Percentiles rank a stretch among this genome's conserved stretches.
Evolutionary conservation across 441 rosid genomes (phyloP).

Genomic region (Aquilaria agallochum): DNA sequence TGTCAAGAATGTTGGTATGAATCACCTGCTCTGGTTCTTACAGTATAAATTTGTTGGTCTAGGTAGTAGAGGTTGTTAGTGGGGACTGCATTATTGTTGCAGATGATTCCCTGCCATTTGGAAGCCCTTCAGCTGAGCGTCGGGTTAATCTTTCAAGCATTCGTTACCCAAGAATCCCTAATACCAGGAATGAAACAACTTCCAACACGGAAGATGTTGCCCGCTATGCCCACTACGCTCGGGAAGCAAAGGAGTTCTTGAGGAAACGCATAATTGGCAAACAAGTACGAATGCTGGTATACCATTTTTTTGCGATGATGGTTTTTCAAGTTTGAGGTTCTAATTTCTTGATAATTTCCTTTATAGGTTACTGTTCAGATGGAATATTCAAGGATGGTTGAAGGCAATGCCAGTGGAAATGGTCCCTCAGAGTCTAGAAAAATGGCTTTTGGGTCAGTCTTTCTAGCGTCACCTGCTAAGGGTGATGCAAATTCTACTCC

Average conservation of each 20-base stretch:
- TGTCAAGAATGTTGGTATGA: not conserved
- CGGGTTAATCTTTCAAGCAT: conserved; percentile 94
- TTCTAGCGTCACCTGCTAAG: conserved; percentile 55
- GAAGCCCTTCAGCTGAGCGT: conserved; percentile 85
- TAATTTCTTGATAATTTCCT: conserved; percentile 10
- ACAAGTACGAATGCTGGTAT: conserved; percentile 39
- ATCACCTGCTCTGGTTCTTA: not conserved
- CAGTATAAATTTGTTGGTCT: conserved; percentile 15
- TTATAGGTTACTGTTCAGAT: conserved; percentile 82
- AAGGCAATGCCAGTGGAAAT: conserved; percentile 42
- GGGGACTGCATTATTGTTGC: conserved; percentile 94
- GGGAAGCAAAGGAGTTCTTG: conserved; percentile 82
- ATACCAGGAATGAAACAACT: conserved; percentile 82
- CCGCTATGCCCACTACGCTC: conserved; percentile 62
- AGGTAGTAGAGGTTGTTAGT: conserved; percentile 98
- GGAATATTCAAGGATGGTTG: conserved; percentile 90
- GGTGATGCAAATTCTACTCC: conserved; percentile 50
- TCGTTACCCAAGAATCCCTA: conserved; percentile 89
- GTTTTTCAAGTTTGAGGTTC: not conserved
- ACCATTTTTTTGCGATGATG: not conserved
- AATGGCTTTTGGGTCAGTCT: conserved; percentile 95
- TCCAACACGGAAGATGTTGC: conserved; percentile 18
- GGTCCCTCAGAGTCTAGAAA: conserved; percentile 61
- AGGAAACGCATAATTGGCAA: conserved; percentile 76
- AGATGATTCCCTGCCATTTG: conserved; percentile 85